Evolutionary conservation across 2,329 filamentous ascomycete species (phyloP).

Genomic region (Diaporthe ampelina): DNA sequence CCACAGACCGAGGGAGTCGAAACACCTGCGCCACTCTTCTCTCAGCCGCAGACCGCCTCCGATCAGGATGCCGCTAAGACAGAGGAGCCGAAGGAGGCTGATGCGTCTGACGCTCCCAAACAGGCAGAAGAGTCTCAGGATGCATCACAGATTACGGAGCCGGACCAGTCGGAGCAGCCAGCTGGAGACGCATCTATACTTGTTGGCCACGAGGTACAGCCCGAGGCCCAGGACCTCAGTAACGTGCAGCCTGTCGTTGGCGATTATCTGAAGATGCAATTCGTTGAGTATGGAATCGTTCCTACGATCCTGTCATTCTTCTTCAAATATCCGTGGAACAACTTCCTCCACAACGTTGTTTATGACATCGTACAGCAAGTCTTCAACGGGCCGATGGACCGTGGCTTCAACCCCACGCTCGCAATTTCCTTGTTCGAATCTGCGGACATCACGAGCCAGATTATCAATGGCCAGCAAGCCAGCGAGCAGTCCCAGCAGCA

Average conservation of each 20-base stretch:
- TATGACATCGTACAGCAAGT: constrained; percentile 99
- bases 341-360: constrained; percentile 98
- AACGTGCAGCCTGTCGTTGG: constrained; percentile 81
- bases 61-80: constrained; percentile 30
- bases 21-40: constrained; percentile 74
- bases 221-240: constrained; percentile 42
- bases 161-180: constrained; percentile 39
- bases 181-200: constrained; percentile 49
- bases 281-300: constrained; percentile 94
- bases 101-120: constrained; percentile 23
- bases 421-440: constrained; percentile 94
- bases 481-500: constrained; percentile 89
- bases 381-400: constrained; percentile 98
- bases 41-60: constrained; percentile 28
- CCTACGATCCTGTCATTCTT: constrained; percentile 98
- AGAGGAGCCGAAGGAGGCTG: constrained; percentile 11
- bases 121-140: constrained; percentile 6
- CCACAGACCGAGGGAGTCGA: constrained; percentile 63
- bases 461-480: constrained; percentile 88
- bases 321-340: constrained; percentile 99
- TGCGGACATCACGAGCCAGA: constrained; percentile 89
- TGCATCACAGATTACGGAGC: constrained; percentile 33
- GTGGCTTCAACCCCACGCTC: constrained; percentile 89
- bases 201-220: constrained; percentile 44
- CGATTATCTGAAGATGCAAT: constrained; percentile 94